A percentile compares a stretch with the other conserved stretches of the same genome.
Evolutionary conservation across 2,329 filamentous ascomycete genomes (phyloP).

Genomic region (Talaromyces sp.): DNA sequence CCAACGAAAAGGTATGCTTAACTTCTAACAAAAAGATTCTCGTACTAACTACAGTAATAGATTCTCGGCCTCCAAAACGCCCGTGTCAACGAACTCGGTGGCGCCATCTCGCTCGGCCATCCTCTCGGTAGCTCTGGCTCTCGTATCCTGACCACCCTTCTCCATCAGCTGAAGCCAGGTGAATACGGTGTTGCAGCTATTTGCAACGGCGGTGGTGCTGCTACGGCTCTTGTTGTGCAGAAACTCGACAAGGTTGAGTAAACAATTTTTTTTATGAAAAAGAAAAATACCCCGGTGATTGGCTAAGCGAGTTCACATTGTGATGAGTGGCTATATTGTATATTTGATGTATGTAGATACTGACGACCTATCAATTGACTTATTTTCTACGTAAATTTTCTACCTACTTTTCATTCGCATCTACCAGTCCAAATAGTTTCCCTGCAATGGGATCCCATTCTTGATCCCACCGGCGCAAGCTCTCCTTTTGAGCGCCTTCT

Average conservation of each 20-base stretch:
- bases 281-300: not conserved
- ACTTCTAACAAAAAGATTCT: not conserved
- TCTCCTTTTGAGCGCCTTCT: slow-evolving; percentile 67
- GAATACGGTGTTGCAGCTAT: slow-evolving; percentile 95
- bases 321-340: not conserved
- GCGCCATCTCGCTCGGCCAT: slow-evolving; percentile 87
- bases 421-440: slow-evolving; percentile 54
- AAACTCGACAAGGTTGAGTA: slow-evolving; percentile 55
- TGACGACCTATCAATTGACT: not conserved
- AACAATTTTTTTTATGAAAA: slow-evolving; percentile 1
- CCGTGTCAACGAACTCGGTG: slow-evolving; percentile 80
- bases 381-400: not conserved
- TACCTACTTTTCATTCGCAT: not conserved
- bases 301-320: not conserved
- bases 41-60: slow-evolving; percentile 21
- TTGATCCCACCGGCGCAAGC: slow-evolving; percentile 75
- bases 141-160: slow-evolving; percentile 78
- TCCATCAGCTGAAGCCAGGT: slow-evolving; percentile 85
- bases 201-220: slow-evolving; percentile 92
- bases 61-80: slow-evolving; percentile 75
- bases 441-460: slow-evolving; percentile 87
- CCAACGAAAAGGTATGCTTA: slow-evolving; percentile 70
- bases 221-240: slow-evolving; percentile 87
- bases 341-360: not conserved
- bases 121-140: slow-evolving; percentile 90